Base-by-base conservation (phyloP, 225 moss, liverwort and hornwort species). In the Bryum argenteum region DNA sequence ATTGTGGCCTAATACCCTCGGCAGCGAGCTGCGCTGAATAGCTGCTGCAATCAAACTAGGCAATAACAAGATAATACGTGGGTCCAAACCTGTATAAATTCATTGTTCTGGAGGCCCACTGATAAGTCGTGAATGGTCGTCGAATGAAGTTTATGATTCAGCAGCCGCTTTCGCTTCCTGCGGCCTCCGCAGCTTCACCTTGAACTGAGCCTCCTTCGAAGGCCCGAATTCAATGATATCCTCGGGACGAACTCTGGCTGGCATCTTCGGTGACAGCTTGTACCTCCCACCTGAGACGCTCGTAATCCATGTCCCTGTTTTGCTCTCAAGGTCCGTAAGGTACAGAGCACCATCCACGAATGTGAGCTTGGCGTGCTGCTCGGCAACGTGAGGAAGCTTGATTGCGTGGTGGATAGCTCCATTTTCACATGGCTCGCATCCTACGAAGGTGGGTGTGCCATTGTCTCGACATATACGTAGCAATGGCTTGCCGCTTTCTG, bases 261-360 rank as follows among this genome's bases (percentile, higher is more conserved):
- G 92, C 83, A 85, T 83, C 64, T 80, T 73, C 2, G 91, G 89
- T 14, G 88, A 71, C 21, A 89, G 71, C 54, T 79, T 78, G 55
- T 83, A 72, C 20, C 97, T 82, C 10, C 92, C 92, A 26, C 94
- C 97, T 9, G 76, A 38, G 20, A 92, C 69, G 62, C 97, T 92
- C 26, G 85, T 94, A 10, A 98, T 85, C 97, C 94, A 98, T 15
- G 97, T 98, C 50, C 97, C 97, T 28, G 75, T 79, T 70, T 84
- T 77, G 79, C 94, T 98, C 2, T 76, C 76, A 5, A 98, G 72
- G 75, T 98, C 97, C 19, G 97, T 94, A 19, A 98, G 26, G 22
- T 80, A 92, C 38, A 89, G 78, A 53, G 87, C 91, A 39, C 97
- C 94, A 66, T 98, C 88, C 19, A 43, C 58, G 55, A 75, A 87